Evolutionary conservation across 805 yeast species (phyloP), one percentile per base, ranked within the genome.

Genomic region (Candida xiaguanensis): DNA sequence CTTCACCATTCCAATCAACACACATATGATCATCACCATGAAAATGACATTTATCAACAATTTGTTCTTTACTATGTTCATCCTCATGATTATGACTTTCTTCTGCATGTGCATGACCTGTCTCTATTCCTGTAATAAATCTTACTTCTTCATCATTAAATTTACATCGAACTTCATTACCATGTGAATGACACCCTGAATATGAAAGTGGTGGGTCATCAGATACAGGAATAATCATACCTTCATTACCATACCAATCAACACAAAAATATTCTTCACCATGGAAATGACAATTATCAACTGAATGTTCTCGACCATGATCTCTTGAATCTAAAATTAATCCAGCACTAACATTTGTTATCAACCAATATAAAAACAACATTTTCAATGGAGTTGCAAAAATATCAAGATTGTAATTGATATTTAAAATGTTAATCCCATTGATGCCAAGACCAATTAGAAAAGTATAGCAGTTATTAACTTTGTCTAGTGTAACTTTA

Each of bases 281-380:
- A 43, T 51, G 59, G 33, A 49, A 42, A 34, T 55, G 57, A 35
- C 61, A 56, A 16, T 44, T 40, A 6, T 53, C 45, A 23, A 50
- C 44, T n/a, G n/a, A n/a, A 6, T 30, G 33, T 5, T 31, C 34
- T 5, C 13, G 16, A 8, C 17, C 25, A 5, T 19, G 14, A 18
- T 12, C 34, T n/a, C 34, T 31, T 12, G 22, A 4, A 17, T 6
- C 9, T 12, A 31, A 31, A 19, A 12, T 31, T 4, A 22, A 4
- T 12, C 34, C 19, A 31, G 34, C 34, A n/a, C 31, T 28, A 5
- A 24, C 25, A 20, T 24, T n/a, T 6, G n/a, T 12, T n/a, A 31
- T 7, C 11, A 31, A 13, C 34, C 34, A 31, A 7, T 31, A 17
- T 3, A 19, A 4, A 7, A 31, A 31, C n/a, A 31, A 31, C 34